Base-by-base conservation (phyloP, 2,329 filamentous ascomycete species). In the Plectosphaerella plurivora region DNA sequence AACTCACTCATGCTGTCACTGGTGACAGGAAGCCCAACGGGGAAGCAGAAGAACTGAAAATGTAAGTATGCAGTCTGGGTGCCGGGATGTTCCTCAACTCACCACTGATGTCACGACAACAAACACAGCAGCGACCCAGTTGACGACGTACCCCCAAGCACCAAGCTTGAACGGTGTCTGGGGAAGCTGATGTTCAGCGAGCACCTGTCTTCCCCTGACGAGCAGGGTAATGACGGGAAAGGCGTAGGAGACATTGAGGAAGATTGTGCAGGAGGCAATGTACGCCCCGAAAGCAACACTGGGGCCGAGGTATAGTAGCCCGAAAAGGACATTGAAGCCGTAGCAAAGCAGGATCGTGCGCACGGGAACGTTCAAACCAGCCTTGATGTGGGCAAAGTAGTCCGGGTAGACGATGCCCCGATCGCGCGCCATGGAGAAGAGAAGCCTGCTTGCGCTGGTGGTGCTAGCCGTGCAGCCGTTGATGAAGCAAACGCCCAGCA, bases 381-480 rank as follows among this genome's bases (percentile, higher is more conserved):
- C 65, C 15, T 65, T 58, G 24, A 74, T 65, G 41, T 69, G 63
- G 3, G 53, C 50, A 5, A 56, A 36, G 50, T 63, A 68, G n/a
- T 59, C 42, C 33, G 63, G 65, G 51, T 64, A 69, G 2, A 68
- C 58, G 7, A 69, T 64, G 8, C 69, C 73, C 41, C 64, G 66
- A 51, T 76, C 76, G 49, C 75, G 67, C 6, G 76, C 76, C 65
- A 79, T 76, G 5, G 73, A 63, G 54, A 66, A 77, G 12, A 73
- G 55, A 14, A 77, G 64, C 35, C 74, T 63, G 36, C 67, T 74
- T 1, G 68, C 71, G 50, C 67, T 73, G 9, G 72, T 75, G 8
- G 74, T 65, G 39, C 69, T 71, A 1, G 71, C 73, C n/a, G 69
- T 71, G 9, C 71, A 74, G 15, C 74, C 74, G 25, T 75, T 73